A percentile compares a stretch with the other conserved stretches of the same genome.
These are phyloP conservation scores for Rhizophagus clarus DNA, from an alignment of 192 early-diverging fungal species.

Conservation along the genomic window DNA sequence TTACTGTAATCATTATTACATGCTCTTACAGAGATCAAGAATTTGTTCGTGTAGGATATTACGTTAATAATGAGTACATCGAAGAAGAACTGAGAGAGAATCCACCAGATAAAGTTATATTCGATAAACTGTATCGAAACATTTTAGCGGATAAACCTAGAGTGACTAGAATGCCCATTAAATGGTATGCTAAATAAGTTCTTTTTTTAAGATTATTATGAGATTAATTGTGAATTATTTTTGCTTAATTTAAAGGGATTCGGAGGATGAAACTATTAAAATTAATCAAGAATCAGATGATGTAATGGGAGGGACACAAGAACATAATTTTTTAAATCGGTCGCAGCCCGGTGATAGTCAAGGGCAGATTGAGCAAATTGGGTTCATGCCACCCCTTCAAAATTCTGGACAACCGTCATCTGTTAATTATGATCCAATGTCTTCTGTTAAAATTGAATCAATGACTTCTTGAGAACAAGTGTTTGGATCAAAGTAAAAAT, in stretches of 20 bases:
- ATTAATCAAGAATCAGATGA: background rate
- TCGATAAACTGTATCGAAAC: constrained; percentile 80
- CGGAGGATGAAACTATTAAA: background rate
- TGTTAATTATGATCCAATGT: too few species aligned
- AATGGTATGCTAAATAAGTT: constrained; percentile 48
- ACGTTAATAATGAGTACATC: constrained; percentile 94
- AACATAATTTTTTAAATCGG: background rate
- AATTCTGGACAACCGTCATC: too few species aligned
- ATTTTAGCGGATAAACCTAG: constrained; percentile 94
- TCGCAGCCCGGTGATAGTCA: too few species aligned
- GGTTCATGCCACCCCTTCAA: too few species aligned
- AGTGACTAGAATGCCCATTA: constrained; percentile 85
- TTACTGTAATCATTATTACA: constrained; percentile 88
- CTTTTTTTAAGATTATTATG: background rate
- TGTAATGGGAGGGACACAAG: background rate
- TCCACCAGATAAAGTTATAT: constrained; percentile 69
- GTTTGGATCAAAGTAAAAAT: too few species aligned
- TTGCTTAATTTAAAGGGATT: background rate
- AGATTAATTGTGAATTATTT: background rate
- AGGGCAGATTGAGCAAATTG: too few species aligned
- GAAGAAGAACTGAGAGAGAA: constrained; percentile 79
- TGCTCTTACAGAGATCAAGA: constrained; percentile 89
- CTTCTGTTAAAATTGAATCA: too few species aligned
- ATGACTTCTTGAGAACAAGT: too few species aligned
- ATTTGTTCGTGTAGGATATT: constrained; percentile 98